Conservation (phyloP, 2,329 filamentous ascomycete species). For the Aspergillus calidoustus region DNA sequence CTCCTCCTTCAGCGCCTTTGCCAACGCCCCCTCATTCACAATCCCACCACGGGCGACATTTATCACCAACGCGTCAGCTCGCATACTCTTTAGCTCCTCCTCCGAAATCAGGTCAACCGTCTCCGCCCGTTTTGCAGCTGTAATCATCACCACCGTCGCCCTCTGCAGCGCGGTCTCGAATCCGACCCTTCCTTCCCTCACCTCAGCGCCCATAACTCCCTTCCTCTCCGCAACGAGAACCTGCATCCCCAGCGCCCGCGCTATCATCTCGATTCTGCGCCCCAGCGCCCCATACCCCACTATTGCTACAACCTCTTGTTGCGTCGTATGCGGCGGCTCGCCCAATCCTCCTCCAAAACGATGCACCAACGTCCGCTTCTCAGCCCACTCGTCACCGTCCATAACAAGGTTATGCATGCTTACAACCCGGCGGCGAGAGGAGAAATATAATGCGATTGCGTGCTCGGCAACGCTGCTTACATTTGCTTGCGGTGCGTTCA, state of each 20-base stretch:
- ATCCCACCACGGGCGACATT: slow-evolving; percentile 57
- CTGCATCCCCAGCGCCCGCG: slow-evolving; percentile 51
- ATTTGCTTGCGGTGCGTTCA: slow-evolving; percentile 54
- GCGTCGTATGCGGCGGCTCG: slow-evolving; percentile 8
- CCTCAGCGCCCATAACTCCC: slow-evolving; percentile 31
- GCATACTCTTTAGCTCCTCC: slow-evolving; percentile 49
- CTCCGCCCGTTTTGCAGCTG: slow-evolving; percentile 33
- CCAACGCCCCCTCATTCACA: slow-evolving; percentile 54
- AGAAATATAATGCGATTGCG: slow-evolving; percentile 56
- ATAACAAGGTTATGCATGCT: slow-evolving; percentile 35
- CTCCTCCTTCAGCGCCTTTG: slow-evolving; percentile 48
- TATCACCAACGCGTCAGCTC: slow-evolving; percentile 47
- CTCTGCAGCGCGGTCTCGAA: slow-evolving; percentile 37
- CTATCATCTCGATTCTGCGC: slow-evolving; percentile 34
- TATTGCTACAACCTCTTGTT: slow-evolving; percentile 30
- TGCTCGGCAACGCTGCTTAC: slow-evolving; percentile 55
- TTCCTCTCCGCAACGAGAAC: slow-evolving; percentile 55
- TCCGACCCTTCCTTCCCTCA: slow-evolving; percentile 21
- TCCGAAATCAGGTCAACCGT: slow-evolving; percentile 39
- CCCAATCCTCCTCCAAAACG: slow-evolving; percentile 51
- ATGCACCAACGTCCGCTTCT: slow-evolving; percentile 44
- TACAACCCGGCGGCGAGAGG: slow-evolving; percentile 50
- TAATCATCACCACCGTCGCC: slow-evolving; percentile 36
- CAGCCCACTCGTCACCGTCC: slow-evolving; percentile 35
- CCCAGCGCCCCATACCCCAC: slow-evolving; percentile 57